phyloP scores from a whole-genome alignment of 2,329 filamentous ascomycete species.

The Diplodia mutila region DNA sequence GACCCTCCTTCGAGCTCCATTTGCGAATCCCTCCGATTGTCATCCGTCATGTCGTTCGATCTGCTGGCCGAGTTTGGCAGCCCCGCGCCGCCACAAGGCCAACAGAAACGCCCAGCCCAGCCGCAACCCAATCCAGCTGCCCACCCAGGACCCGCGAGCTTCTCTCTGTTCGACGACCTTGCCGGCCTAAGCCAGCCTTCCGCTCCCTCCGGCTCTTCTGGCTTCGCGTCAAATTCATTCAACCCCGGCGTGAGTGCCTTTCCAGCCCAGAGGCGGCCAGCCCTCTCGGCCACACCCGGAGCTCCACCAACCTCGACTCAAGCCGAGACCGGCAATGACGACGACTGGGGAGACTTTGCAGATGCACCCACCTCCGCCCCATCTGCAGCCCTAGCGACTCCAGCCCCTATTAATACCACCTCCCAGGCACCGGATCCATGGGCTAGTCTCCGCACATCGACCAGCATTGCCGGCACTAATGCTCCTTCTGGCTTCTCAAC shows the following conservation, averaged over 20 bases:
- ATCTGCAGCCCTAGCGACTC: slow-evolving; percentile 14
- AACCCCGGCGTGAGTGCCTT: slow-evolving; percentile 7
- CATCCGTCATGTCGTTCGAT: slow-evolving; percentile 26
- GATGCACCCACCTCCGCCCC: slow-evolving; percentile 33
- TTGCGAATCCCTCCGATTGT: neutral
- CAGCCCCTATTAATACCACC: slow-evolving; percentile 10
- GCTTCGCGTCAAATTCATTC: neutral
- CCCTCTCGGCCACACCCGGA: neutral
- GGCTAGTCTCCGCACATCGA: slow-evolving; percentile 22
- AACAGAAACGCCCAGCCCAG: neutral
- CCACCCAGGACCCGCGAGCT: slow-evolving; percentile 31
- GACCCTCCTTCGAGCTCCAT: neutral
- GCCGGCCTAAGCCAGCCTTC: slow-evolving; percentile 8
- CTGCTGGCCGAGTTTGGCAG: slow-evolving; percentile 28
- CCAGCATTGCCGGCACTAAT: neutral
- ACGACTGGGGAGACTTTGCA: slow-evolving; percentile 49
- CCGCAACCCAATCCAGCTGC: slow-evolving; percentile 8
- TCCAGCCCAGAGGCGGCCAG: neutral
- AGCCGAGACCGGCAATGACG: slow-evolving; percentile 32
- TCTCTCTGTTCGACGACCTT: slow-evolving; percentile 43
- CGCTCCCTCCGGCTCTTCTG: neutral
- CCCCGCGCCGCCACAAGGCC: slow-evolving; percentile 5
- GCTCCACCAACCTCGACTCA: slow-evolving; percentile 5
- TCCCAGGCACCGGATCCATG: slow-evolving; percentile 21
- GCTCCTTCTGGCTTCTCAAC: neutral